A percentile compares a stretch with the other conserved stretches of the same genome.
Evolutionary conservation across 169 alveolate genomes (phyloP).

Genomic region (Plasmodium cynomolgi): DNA sequence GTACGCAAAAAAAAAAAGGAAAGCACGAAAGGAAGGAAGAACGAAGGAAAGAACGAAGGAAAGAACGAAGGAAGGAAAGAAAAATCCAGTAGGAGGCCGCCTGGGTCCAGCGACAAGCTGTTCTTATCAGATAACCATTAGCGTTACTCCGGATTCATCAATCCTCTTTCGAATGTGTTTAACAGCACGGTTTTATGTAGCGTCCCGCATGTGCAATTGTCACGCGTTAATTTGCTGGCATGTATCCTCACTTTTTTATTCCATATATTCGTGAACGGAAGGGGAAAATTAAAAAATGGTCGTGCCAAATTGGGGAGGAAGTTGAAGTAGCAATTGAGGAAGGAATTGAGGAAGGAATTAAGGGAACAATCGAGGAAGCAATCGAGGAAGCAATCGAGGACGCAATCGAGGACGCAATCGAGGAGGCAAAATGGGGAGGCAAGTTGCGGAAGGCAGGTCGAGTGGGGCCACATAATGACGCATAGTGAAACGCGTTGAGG

Average conservation of each 20-base stretch:
- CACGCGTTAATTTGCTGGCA: background rate
- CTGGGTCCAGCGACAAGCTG: background rate
- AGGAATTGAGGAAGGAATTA: no score
- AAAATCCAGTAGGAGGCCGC: background rate
- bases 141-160: background rate
- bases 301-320: background rate
- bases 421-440: no score
- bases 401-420: no score
- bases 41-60: background rate
- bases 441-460: no score
- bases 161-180: background rate
- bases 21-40: background rate
- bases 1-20: background rate
- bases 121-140: background rate
- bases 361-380: no score
- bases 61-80: background rate
- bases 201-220: background rate
- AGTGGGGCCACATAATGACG: background rate
- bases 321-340: background rate
- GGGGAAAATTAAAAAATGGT: background rate
- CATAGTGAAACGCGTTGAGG: background rate
- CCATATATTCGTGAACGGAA: background rate
- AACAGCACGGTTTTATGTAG: background rate
- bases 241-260: background rate
- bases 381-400: no score